phyloP scores from a whole-genome alignment of 108 stramenopile genomes.

The Stephanodiscus minutulus region DNA sequence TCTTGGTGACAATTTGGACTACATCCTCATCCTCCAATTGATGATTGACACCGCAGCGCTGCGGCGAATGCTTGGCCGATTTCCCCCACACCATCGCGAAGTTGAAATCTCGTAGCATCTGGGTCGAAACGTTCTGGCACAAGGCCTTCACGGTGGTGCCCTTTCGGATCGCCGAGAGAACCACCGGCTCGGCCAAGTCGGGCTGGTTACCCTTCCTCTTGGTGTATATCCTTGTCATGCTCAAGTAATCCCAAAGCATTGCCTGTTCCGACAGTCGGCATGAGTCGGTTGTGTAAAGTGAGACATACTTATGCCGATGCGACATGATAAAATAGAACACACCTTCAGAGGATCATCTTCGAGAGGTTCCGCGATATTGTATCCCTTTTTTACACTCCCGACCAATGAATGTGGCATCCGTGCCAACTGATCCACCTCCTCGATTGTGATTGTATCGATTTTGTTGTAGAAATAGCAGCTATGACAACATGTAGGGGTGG shows the following conservation, averaged over 20 bases:
- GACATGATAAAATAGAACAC: not conserved
- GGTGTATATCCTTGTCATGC: slow-evolving; percentile 96
- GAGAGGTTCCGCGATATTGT: slow-evolving; percentile 80
- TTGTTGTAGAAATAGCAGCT: slow-evolving; percentile 98
- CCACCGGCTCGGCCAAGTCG: slow-evolving; percentile 96
- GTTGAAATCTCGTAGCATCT: slow-evolving; percentile 94
- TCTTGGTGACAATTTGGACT: slow-evolving; percentile 96
- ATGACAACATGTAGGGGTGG: not conserved
- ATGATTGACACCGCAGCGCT: slow-evolving; percentile 95
- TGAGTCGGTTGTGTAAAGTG: not conserved
- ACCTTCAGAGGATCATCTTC: slow-evolving; percentile 74
- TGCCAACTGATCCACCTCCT: slow-evolving; percentile 97
- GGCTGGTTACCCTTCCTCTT: slow-evolving; percentile 95
- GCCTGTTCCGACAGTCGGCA: slow-evolving; percentile 45
- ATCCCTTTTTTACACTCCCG: slow-evolving; percentile 83
- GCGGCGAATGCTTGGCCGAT: slow-evolving; percentile 94
- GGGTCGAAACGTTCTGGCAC: slow-evolving; percentile 79
- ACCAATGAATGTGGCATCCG: slow-evolving; percentile 95
- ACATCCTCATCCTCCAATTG: slow-evolving; percentile 97
- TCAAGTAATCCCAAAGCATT: slow-evolving; percentile 96
- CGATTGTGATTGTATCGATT: slow-evolving; percentile 97
- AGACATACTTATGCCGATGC: not conserved
- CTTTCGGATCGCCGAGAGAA: slow-evolving; percentile 91
- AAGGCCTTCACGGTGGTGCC: slow-evolving; percentile 80
- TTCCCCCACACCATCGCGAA: slow-evolving; percentile 99